Conservation (phyloP, 2,329 filamentous ascomycete genomes). For the Xylariales sp. region DNA sequence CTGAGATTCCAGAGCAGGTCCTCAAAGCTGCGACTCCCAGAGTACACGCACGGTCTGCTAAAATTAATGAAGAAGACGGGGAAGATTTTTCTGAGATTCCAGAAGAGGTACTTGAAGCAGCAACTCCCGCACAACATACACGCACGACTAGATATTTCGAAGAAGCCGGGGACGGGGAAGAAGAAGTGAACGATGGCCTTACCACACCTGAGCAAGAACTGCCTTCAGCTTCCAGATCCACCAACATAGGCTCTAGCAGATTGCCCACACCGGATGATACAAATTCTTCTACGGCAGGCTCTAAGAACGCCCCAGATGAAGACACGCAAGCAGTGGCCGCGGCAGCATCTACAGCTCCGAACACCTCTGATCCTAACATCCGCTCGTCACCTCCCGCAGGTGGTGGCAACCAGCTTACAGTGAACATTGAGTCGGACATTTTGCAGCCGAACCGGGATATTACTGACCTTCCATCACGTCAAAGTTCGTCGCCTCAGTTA, state of each 20-base stretch:
- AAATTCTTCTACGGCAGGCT: conserved; percentile 31
- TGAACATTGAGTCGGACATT: conserved; percentile 11
- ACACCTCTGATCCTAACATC: conserved; percentile 20
- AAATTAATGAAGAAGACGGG: background rate
- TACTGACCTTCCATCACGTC: conserved; percentile 1
- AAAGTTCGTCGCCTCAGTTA: conserved; percentile 4
- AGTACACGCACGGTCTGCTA: conserved; percentile 18
- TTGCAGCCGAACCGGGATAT: conserved; percentile 1
- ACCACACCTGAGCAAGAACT: conserved; percentile 14
- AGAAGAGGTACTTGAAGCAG: conserved; percentile 43
- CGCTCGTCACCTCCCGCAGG: conserved; percentile 30
- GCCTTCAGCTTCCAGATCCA: conserved; percentile 26
- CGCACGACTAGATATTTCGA: conserved; percentile 10
- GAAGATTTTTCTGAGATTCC: conserved; percentile 53
- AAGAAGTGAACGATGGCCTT: conserved; percentile 5
- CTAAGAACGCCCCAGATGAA: conserved; percentile 22
- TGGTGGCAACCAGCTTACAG: background rate
- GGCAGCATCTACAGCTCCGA: conserved; percentile 9
- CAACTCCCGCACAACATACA: conserved; percentile 34
- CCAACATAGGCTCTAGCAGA: conserved; percentile 34
- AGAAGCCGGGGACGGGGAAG: background rate
- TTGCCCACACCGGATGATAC: conserved; percentile 51
- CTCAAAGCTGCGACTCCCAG: conserved; percentile 45
- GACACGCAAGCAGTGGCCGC: conserved; percentile 12
- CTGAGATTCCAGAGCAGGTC: conserved; percentile 48